phyloP scores from a whole-genome alignment of 495 filamentous ascomycete genomes.

The Penicillium mononematosum region DNA sequence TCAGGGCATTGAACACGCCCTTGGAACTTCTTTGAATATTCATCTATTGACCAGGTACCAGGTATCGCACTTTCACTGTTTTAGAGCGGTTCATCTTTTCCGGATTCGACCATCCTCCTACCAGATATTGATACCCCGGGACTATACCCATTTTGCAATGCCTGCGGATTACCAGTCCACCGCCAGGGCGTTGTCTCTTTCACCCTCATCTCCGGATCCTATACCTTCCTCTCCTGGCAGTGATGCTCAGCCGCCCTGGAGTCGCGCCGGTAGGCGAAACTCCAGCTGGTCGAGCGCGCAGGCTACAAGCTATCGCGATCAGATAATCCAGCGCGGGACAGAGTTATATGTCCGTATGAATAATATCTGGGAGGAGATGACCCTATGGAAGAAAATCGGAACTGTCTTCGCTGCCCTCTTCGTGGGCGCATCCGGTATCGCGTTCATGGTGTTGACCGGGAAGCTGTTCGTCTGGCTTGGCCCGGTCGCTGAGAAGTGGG shows the following conservation, averaged over 20 bases:
- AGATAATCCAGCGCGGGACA: slow-evolving; percentile 43
- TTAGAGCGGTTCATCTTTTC: background rate
- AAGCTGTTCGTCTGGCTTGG: slow-evolving; percentile 69
- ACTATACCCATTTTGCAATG: slow-evolving; percentile 33
- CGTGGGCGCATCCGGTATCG: slow-evolving; percentile 52
- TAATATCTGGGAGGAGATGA: slow-evolving; percentile 54
- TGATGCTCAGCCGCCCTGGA: slow-evolving; percentile 47
- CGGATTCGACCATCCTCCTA: slow-evolving; percentile 6
- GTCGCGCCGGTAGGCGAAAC: slow-evolving; percentile 36
- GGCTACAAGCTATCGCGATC: slow-evolving; percentile 39
- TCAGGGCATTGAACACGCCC: slow-evolving; percentile 18
- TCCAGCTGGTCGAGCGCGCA: slow-evolving; percentile 27
- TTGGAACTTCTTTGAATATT: slow-evolving; percentile 5
- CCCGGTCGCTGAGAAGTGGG: slow-evolving; percentile 71
- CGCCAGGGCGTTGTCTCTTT: slow-evolving; percentile 63
- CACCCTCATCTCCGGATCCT: slow-evolving; percentile 50
- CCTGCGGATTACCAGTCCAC: slow-evolving; percentile 61
- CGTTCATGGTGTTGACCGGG: slow-evolving; percentile 74
- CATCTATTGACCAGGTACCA: background rate
- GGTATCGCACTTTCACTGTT: slow-evolving; percentile 9
- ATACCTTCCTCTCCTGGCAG: slow-evolving; percentile 29
- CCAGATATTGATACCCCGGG: slow-evolving; percentile 12
- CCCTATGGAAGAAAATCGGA: slow-evolving; percentile 60
- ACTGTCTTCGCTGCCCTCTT: slow-evolving; percentile 50
- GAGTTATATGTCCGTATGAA: slow-evolving; percentile 24